A percentile compares a stretch with the other conserved stretches of the same genome.
These are phyloP conservation scores for Erythrophleum ivorense DNA, from an alignment of 331 rosid species.

Conservation along the genomic window DNA sequence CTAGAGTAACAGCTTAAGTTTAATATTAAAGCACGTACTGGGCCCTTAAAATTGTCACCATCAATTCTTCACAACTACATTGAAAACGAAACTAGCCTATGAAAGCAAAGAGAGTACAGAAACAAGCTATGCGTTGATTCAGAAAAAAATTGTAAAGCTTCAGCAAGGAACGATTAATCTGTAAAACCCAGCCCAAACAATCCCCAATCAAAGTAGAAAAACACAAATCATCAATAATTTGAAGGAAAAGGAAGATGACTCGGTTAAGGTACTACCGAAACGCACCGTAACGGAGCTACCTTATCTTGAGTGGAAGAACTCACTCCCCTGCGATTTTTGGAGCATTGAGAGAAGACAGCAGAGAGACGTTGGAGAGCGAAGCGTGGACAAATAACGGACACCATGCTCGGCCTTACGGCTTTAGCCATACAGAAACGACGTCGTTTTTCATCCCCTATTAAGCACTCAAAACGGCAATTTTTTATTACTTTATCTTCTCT, in stretches of 20 bases:
- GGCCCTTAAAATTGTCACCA: background rate
- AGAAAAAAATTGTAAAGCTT: background rate
- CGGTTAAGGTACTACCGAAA: background rate
- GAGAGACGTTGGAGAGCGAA: background rate
- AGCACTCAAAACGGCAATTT: background rate
- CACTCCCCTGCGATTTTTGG: background rate
- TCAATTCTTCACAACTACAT: background rate
- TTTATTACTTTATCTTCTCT: background rate
- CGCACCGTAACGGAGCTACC: background rate
- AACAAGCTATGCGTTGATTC: conserved; percentile 3
- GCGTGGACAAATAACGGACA: background rate
- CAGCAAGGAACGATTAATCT: background rate
- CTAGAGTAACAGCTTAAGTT: background rate
- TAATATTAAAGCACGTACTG: background rate
- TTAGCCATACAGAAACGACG: background rate
- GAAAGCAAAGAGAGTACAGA: background rate
- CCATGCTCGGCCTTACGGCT: background rate
- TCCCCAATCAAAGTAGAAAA: background rate
- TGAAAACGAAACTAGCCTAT: background rate
- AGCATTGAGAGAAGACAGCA: background rate
- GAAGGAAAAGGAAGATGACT: background rate
- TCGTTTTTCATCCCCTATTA: background rate
- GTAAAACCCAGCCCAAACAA: background rate
- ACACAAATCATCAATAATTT: background rate
- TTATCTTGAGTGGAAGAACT: conserved; percentile 25